Base-by-base conservation (phyloP, 2,329 filamentous ascomycete genomes). In the Colletotrichum sp. region DNA sequence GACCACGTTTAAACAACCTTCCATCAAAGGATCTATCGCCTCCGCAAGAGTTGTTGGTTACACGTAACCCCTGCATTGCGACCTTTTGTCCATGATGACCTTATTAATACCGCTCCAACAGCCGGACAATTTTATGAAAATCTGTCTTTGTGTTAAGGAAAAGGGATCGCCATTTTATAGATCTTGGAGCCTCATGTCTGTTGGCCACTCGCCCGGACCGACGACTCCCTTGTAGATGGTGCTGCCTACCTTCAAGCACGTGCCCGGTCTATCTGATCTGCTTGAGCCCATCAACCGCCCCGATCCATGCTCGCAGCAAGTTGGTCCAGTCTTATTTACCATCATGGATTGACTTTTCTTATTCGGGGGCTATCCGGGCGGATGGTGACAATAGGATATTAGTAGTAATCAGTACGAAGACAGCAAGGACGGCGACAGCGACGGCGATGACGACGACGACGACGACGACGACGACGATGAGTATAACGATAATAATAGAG, bases 1-100 rank as follows among this genome's bases (percentile, higher is more conserved):
- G 18, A 12, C 4, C 10, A 48, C 5, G 18, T 7, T 21, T 13
- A 4, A 21, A 0, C 18, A 0, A n/a, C 10, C 43, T 21, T 48
- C 12, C 18, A 21, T 48, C 3, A 0, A 4, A 1, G 4, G 38
- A 48, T 43, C 38, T n/a, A 9, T 18, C 0, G 6, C 36, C 7
- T 2, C 18, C 5, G 0, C 38, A n/a, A 48, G 38, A n/a, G 9
- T 12, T 48, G 36, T 48, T n/a, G 7, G 18, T 48, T n/a, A n/a
- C 9, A 48, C 38, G 18, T 4, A 48, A 9, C 38, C 18, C 3
- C 38, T n/a, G 18, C 43, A 48, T 4, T 48, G 43, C 5, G 18
- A 48, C 43, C 18, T 2, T 48, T 0, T 36, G 34, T 36, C 7
- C 34, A 36, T 36, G 34, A 36, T 0, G 2, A 16, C 4, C 14